Evolutionary conservation across 495 filamentous ascomycete genomes (phyloP), one percentile per base, ranked within the genome.

Genomic region (Aspergillus kassunensis): DNA sequence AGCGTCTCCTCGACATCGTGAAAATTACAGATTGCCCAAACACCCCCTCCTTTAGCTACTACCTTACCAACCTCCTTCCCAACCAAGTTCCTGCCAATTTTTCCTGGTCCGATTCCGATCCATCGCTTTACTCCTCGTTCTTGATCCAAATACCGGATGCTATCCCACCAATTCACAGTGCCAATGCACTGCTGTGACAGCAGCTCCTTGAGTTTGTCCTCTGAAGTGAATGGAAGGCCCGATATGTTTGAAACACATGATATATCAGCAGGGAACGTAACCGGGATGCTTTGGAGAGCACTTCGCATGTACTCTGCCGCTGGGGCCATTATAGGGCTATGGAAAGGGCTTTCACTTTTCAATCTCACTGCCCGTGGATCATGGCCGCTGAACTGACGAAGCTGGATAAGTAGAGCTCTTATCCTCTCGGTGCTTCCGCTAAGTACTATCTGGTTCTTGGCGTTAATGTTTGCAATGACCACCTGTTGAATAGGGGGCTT

Each of bases 21-120:
- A 20, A 90, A 87, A 65, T 88, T 83, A 31, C 80, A 91, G 48
- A 96, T 87, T n/a, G 87, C 90, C 87, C 91, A 96, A 0, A 96
- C 90, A 10, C 95, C 88, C 15, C 91, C 93, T 2, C 92, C 91
- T 62, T 89, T 90, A 25, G 88, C 80, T 19, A 79, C 73, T 23
- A 91, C 89, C 64, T 84, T 85, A 1, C 90, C 91, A 5, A 98
- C 91, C 66, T 97, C 93, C 67, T 96, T 96, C 0, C 91, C 91
- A 6, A 98, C 93, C 19, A 98, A 68, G 64, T 97, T 97, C 47
- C 90, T 79, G 2, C 91, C 93, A 5, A 98, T 91, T 61, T 96
- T 96, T 1, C 92, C 93, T 0, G 93, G 93, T 2, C 93, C 93
- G 56, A 98, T 88, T 15, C 92, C 93, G 41, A 98, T 78, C 91